A percentile compares a stretch with the other conserved stretches of the same genome.
These are phyloP conservation scores for Aegilops tauschii DNA, from an alignment of 176 grass and related monocot genomes.

Conservation along the genomic window DNA sequence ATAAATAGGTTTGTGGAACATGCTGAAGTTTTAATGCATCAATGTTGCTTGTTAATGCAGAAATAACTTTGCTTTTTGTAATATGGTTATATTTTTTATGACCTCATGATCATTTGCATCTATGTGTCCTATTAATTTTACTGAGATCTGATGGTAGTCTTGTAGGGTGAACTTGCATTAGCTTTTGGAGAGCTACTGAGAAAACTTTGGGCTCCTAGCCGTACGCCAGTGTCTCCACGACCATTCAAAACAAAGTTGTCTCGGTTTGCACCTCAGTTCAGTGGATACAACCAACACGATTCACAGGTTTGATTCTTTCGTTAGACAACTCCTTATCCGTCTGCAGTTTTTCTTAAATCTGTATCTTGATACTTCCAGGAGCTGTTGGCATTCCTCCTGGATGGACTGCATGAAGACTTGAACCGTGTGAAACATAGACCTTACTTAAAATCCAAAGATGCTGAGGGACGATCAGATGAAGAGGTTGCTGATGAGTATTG, in stretches of 20 bases:
- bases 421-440: constrained; percentile 97
- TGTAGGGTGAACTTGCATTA: constrained; percentile 99
- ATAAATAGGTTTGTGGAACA: constrained; percentile 13
- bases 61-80: not conserved
- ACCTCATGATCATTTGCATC: constrained; percentile 27
- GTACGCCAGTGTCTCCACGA: constrained; percentile 77
- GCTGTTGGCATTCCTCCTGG: constrained; percentile 91
- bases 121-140: constrained; percentile 43
- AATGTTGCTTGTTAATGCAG: not conserved
- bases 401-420: constrained; percentile 97
- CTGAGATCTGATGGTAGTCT: constrained; percentile 84
- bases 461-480: constrained; percentile 94
- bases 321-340: not conserved
- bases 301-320: constrained; percentile 69
- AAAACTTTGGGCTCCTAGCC: constrained; percentile 95
- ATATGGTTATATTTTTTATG: not conserved
- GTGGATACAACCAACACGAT: constrained; percentile 97
- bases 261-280: constrained; percentile 97
- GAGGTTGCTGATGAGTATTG: constrained; percentile 96
- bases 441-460: constrained; percentile 84
- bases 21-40: not conserved
- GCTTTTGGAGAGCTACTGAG: constrained; percentile 96
- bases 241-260: constrained; percentile 96
- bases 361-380: constrained; percentile 50
- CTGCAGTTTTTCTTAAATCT: constrained; percentile 12